Evolutionary conservation across 2,329 filamentous ascomycete genomes (phyloP), one percentile per base, ranked within the genome.

Genomic region (Penicillium frequentans): DNA sequence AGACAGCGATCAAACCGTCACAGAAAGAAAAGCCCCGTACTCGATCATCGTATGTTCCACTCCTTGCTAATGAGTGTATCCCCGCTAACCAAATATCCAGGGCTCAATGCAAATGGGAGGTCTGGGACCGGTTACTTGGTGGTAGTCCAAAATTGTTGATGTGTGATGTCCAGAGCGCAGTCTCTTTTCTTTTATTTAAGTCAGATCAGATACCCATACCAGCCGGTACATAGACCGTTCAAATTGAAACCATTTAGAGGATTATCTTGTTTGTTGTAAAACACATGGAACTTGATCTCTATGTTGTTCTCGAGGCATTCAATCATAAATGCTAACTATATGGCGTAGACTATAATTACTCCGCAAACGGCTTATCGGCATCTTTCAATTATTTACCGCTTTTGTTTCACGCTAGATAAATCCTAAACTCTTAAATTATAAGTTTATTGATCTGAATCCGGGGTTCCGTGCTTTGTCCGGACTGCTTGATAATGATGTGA

Each of bases 21-120:
- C 76, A 51, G 82, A 86, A 53, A 85, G 86, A 65, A 83, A 82
- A 59, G 86, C 90, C 5, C 75, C 77, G 7, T 80, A 79, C 62
- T 77, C 76, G 2, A 78, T 80, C 52, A 75, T 76, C 52, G 77
- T 79, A 69, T 9, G 64, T 61, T 13, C 5, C 13, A 21, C 37
- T 13, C 42, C 3, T 19, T 37, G n/a, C 35, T 45, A 44, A 39
- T 50, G 21, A 64, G 65, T 60, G 63, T 59, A 26, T 24, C 42
- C 21, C 31, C 5, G 48, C 48, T 50, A 14, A 50, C 58, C 54
- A 29, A 14, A 21, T 35, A 43, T 57, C 27, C 54, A 79, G 77
- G 77, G 75, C 43, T 79, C 77, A 16, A 80, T 80, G 76, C 73
- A 75, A 56, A 76, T 78, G 70, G 73, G 73, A 24, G 78, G 78